Conservation (phyloP, 495 filamentous ascomycete genomes). For the Xylaria palmicola region DNA sequence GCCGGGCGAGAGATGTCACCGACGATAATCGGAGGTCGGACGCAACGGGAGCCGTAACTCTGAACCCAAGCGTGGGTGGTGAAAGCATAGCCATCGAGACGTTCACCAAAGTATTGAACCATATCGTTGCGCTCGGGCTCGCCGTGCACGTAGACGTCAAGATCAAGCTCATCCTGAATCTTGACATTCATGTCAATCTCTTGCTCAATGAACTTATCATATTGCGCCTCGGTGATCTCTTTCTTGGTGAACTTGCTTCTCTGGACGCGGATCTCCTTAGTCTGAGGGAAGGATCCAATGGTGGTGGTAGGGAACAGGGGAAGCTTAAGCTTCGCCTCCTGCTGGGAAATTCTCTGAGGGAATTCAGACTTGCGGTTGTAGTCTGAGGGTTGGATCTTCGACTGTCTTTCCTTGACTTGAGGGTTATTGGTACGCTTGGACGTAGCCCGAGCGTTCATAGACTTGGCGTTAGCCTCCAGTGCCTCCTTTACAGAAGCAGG, state of each 20-base stretch:
- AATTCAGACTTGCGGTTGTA: conserved; percentile 92
- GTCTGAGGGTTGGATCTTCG: conserved; percentile 74
- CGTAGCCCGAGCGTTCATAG: conserved; percentile 80
- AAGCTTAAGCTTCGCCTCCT: conserved; percentile 84
- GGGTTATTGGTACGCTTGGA: conserved; percentile 96
- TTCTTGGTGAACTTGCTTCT: conserved; percentile 98
- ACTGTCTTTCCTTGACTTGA: conserved; percentile 90
- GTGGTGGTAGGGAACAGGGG: conserved; percentile 98
- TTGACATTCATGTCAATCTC: conserved; percentile 91
- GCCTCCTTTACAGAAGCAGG: conserved; percentile 79
- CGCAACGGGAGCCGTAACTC: conserved; percentile 95
- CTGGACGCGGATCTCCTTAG: conserved; percentile 92
- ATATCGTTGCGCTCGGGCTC: conserved; percentile 99
- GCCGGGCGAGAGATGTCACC: conserved; percentile 94
- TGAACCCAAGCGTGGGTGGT: conserved; percentile 99
- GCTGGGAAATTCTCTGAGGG: conserved; percentile 74
- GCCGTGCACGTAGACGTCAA: conserved; percentile 96
- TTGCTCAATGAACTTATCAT: conserved; percentile 97
- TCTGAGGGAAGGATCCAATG: conserved; percentile 99
- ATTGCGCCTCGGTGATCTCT: conserved; percentile 86
- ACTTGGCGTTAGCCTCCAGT: conserved; percentile 92
- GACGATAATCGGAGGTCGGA: conserved; percentile 95
- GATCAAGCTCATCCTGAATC: conserved; percentile 95
- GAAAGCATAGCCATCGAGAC: conserved; percentile 94
- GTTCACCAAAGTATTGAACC: conserved; percentile 99